These are phyloP conservation scores for Solanum aculeatissimum DNA, from an alignment of 305 asterid genomes.

Conservation along the genomic window DNA sequence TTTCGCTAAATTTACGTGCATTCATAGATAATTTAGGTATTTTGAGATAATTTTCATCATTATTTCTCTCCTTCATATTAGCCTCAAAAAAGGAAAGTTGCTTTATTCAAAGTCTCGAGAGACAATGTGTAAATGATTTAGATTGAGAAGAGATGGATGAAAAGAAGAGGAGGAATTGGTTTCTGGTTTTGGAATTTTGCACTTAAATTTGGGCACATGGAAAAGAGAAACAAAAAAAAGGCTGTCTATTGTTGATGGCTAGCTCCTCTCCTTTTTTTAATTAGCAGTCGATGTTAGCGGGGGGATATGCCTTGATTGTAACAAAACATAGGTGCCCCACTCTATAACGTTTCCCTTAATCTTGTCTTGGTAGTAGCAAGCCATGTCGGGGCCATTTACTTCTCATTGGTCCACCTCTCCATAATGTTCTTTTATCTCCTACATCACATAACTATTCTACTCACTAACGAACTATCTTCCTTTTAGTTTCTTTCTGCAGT, in stretches of 20 bases:
- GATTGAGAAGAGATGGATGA: background rate
- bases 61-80: background rate
- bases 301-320: slow-evolving; percentile 70
- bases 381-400: slow-evolving; percentile 53
- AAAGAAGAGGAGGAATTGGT: background rate
- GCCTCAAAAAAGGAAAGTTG: background rate
- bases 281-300: slow-evolving; percentile 35
- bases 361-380: slow-evolving; percentile 64
- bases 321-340: slow-evolving; percentile 58
- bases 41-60: background rate
- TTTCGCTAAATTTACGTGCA: background rate
- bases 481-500: background rate
- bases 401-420: slow-evolving; percentile 7
- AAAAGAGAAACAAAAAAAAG: slow-evolving; percentile 31
- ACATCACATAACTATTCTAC: background rate
- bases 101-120: background rate
- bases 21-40: background rate
- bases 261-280: slow-evolving; percentile 17
- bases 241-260: slow-evolving; percentile 33
- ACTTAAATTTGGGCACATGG: slow-evolving; percentile 63
- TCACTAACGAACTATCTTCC: background rate
- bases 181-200: slow-evolving; percentile 48
- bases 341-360: slow-evolving; percentile 40
- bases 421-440: background rate
- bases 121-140: background rate